Conservation (phyloP, 192 early-diverging fungal genomes). For the Entrophospora sp. region DNA sequence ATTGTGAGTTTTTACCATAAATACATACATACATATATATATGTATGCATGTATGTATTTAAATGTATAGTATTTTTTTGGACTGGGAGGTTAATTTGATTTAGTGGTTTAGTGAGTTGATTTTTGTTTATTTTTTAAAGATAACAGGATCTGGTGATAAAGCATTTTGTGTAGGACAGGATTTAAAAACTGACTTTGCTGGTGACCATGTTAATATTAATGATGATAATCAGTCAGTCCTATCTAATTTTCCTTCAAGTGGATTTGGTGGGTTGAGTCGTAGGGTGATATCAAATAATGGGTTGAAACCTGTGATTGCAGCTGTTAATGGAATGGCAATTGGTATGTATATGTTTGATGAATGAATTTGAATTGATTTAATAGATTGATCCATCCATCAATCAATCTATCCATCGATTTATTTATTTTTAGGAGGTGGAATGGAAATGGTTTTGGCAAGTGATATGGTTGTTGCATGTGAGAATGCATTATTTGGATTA, state of each 20-base stretch:
- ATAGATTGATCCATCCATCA: background rate
- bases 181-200: conserved; percentile 23
- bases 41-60: too few species aligned
- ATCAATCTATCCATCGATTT: background rate
- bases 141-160: conserved; percentile 28
- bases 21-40: too few species aligned
- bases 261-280: conserved; percentile 34
- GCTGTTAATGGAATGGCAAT: conserved; percentile 38
- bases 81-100: background rate
- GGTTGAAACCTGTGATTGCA: conserved; percentile 35
- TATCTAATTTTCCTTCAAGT: background rate
- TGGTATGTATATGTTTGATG: too few species aligned
- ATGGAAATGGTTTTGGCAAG: conserved; percentile 30
- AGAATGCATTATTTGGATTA: conserved; percentile 30
- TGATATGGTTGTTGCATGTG: conserved; percentile 33
- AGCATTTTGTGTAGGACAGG: conserved; percentile 31
- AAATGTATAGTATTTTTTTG: too few species aligned
- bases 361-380: too few species aligned
- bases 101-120: background rate
- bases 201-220: background rate
- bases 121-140: background rate
- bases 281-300: conserved; percentile 20
- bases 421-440: conserved; percentile 21
- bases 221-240: background rate
- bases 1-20: conserved; percentile 28